A percentile compares a stretch with the other conserved stretches of the same genome.
phyloP scores from a whole-genome alignment of 179 eudicot species.

The Spergularia azorica region DNA sequence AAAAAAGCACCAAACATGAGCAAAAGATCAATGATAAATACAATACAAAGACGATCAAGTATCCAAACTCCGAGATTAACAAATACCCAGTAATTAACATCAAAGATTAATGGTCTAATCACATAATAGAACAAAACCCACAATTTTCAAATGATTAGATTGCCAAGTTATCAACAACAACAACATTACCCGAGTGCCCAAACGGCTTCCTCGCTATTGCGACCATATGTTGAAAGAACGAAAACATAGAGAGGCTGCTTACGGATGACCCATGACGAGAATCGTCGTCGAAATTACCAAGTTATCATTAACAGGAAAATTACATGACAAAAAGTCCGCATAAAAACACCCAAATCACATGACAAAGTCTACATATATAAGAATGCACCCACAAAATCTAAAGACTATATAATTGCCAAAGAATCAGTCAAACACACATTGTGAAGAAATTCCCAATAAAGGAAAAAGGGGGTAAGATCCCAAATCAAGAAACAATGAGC shows the following conservation, averaged over 20 bases:
- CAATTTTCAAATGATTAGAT: background rate
- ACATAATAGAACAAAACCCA: background rate
- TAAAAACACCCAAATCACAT: background rate
- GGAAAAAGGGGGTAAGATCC: too few relatives aligned
- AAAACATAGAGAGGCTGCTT: too few relatives aligned
- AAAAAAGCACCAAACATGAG: conserved; percentile 13
- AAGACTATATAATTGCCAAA: background rate
- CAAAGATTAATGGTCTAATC: background rate
- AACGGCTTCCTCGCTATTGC: background rate
- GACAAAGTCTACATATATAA: background rate
- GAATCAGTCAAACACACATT: background rate
- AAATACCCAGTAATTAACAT: background rate
- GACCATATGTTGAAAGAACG: background rate
- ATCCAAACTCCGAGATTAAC: background rate
- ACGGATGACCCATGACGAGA: background rate
- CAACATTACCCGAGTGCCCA: background rate
- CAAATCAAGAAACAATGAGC: background rate
- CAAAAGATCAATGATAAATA: background rate
- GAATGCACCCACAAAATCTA: background rate
- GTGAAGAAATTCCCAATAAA: background rate
- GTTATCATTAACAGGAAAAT: background rate
- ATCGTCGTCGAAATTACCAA: background rate
- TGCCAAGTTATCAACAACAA: background rate
- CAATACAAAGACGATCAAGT: background rate
- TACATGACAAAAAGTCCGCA: background rate